A percentile compares a stretch with the other conserved stretches of the same genome.
These are phyloP conservation scores for Pleurotus pulmonarius DNA, from an alignment of 768 basidiomycete species.

Conservation along the genomic window DNA sequence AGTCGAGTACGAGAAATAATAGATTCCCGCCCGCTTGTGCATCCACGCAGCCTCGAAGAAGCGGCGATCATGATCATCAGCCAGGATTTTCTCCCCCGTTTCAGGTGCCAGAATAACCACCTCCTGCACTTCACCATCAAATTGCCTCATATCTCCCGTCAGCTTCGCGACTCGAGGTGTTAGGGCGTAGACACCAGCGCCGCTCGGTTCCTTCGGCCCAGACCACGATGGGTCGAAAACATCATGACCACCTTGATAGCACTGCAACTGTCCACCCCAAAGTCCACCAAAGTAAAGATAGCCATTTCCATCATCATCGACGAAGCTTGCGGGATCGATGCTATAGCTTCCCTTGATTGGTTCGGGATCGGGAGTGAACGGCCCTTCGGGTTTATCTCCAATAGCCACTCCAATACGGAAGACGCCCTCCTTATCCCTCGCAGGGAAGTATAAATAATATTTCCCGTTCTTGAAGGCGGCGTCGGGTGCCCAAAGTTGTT, in stretches of 20 bases:
- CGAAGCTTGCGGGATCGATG: constrained; percentile 21
- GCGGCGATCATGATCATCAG: constrained; percentile 17
- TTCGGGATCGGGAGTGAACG: constrained; percentile 16
- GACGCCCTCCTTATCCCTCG: constrained; percentile 16
- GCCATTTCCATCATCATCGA: constrained; percentile 18
- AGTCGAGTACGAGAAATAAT: constrained; percentile 20
- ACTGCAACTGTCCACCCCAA: constrained; percentile 20
- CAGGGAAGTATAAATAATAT: constrained; percentile 20
- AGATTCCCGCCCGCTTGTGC: constrained; percentile 17
- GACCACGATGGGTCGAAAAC: constrained; percentile 5
- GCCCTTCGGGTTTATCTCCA: constrained; percentile 14
- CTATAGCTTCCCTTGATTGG: constrained; percentile 18
- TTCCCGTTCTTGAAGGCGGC: constrained; percentile 19
- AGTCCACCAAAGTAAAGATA: constrained; percentile 19
- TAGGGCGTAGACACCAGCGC: constrained; percentile 12
- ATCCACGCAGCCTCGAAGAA: constrained; percentile 21
- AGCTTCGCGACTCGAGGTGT: constrained; percentile 15
- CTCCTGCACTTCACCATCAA: constrained; percentile 12
- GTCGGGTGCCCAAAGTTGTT: constrained; percentile 20
- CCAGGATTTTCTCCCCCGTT: constrained; percentile 13
- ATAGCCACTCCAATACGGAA: constrained; percentile 20
- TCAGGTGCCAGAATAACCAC: constrained; percentile 15
- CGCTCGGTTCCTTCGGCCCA: constrained; percentile 12
- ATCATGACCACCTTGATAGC: constrained; percentile 14
- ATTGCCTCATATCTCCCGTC: constrained; percentile 16